Evolutionary conservation across 2,329 filamentous ascomycete genomes (phyloP).

Genomic region (Venturia nashicola): DNA sequence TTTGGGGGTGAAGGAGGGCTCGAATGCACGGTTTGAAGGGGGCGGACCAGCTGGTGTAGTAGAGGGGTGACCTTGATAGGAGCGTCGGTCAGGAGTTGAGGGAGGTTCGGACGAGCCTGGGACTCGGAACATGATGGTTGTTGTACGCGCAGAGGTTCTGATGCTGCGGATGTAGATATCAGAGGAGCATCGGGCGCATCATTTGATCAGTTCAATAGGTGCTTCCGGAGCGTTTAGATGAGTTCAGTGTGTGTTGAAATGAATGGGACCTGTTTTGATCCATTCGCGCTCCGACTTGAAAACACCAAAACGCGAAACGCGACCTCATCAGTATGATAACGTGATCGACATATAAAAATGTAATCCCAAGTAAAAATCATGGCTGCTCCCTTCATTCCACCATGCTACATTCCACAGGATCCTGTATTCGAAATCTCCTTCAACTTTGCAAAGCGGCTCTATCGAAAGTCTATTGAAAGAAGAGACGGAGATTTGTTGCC

Average conservation of each 20-base stretch:
- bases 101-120: conserved; percentile 16
- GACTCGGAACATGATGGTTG: conserved; percentile 6
- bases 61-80: conserved; percentile 29
- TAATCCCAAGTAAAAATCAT: too few relatives aligned
- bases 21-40: conserved; percentile 30
- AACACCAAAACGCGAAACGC: too few relatives aligned
- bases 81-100: conserved; percentile 22
- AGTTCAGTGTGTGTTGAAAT: neutral
- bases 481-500: too few relatives aligned
- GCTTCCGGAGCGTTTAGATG: neutral
- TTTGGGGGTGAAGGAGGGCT: conserved; percentile 43
- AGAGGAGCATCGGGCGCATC: neutral
- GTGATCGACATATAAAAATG: too few relatives aligned
- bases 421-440: too few relatives aligned
- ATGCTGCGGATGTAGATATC: neutral
- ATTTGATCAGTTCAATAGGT: neutral
- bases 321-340: too few relatives aligned
- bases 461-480: too few relatives aligned
- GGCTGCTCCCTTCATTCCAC: too few relatives aligned
- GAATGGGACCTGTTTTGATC: too few relatives aligned
- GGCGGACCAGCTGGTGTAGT: conserved; percentile 47
- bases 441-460: too few relatives aligned
- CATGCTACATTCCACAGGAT: too few relatives aligned
- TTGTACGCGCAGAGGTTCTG: neutral
- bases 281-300: too few relatives aligned